These are phyloP conservation scores for Talaromyces stipitatus DNA, from an alignment of 495 filamentous ascomycete genomes.

Conservation along the genomic window DNA sequence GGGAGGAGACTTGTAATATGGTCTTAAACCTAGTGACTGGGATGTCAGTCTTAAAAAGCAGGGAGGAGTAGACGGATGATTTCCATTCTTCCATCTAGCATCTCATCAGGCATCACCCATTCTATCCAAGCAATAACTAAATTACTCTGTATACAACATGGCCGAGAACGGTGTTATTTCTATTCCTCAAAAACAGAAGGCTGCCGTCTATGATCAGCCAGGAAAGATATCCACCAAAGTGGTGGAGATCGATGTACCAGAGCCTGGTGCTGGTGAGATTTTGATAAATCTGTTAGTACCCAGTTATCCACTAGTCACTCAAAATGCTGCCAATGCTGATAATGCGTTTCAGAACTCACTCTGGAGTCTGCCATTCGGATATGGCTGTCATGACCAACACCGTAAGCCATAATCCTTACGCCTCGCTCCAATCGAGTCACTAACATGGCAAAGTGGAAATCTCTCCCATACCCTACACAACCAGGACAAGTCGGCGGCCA, in stretches of 20 bases:
- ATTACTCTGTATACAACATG: constrained; percentile 13
- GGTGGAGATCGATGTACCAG: constrained; percentile 56
- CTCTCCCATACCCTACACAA: constrained; percentile 55
- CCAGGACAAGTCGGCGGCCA: constrained; percentile 60
- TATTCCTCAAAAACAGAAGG: constrained; percentile 61
- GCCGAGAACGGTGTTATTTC: constrained; percentile 13
- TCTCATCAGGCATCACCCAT: no score
- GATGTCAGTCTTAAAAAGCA: background rate
- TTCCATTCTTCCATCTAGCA: background rate
- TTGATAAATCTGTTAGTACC: constrained; percentile 53
- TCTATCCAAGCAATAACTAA: background rate
- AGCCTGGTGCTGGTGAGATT: constrained; percentile 57
- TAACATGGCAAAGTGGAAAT: constrained; percentile 32
- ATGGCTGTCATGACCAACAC: constrained; percentile 52
- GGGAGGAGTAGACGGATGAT: no score
- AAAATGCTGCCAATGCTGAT: background rate
- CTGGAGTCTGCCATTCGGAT: constrained; percentile 66
- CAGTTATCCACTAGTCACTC: background rate
- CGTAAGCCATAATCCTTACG: constrained; percentile 10
- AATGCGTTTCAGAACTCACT: constrained; percentile 44
- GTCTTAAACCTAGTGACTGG: background rate
- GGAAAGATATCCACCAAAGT: constrained; percentile 62
- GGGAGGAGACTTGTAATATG: background rate
- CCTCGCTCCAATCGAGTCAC: background rate
- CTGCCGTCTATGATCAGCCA: constrained; percentile 60